Evolutionary conservation across 2,329 filamentous ascomycete species (phyloP), one percentile per base, ranked within the genome.

Genomic region (Aspergillus oerlinghausenensis): DNA sequence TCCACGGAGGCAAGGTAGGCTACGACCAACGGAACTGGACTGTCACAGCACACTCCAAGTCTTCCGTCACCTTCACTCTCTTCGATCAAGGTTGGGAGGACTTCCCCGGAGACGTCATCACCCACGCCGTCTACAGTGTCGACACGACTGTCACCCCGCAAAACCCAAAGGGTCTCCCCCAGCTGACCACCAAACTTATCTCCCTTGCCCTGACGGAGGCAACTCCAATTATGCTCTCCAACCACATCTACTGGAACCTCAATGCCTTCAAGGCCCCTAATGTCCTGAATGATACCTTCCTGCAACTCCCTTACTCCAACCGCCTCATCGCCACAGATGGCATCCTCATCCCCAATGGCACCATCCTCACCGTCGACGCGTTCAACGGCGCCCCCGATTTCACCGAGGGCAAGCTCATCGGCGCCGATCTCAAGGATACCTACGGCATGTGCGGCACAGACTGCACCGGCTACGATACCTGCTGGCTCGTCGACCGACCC

Each of bases 391-490:
- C 70, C 10, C 63, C 78, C 42, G 74, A 80, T 77, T 96, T 92
- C 87, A 89, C 85, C 51, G 74, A 81, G 26, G 88, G 90, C 9
- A 96, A 95, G 79, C 82, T 90, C 65, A 79, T 97, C 50, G 91
- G 92, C 28, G 79, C 85, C 38, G 86, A 89, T 63, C 81, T 90
- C 52, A 75, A 79, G 23, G 80, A 84, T 51, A 77, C 92, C 2
- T 62, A 80, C 8, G 85, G 84, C 45, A 90, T 93, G 75, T 97
- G 93, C 70, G 92, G 92, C 17, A 82, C 80, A 61, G 85, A 84
- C 72, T 97, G 93, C 79, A 88, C 84, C 0, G 93, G 93, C 28
- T 96, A 96, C 73, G 92, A 93, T 81, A 80, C 78, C 57, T 78
- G 77, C 60, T 81, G 76, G 66, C 69, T 81, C 50, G 63, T 80